Evolutionary conservation across 2,329 filamentous ascomycete species (phyloP), one percentile per base, ranked within the genome.

Genomic region (Cytospora chrysosperma): DNA sequence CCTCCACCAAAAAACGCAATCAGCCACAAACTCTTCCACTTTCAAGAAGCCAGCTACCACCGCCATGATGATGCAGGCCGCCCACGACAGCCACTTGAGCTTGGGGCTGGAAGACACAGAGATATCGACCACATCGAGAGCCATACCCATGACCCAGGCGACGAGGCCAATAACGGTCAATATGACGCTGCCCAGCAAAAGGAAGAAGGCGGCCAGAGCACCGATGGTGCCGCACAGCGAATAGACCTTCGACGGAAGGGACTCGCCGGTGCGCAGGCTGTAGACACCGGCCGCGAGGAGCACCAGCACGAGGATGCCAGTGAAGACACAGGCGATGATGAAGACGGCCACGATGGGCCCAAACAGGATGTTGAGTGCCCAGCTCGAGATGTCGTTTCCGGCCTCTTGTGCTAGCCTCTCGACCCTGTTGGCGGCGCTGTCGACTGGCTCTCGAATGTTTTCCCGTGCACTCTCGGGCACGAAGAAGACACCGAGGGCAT

Each of bases 61-160:
- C 15, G 49, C 53, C 61, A 63, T 63, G 24, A 63, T 50, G 15
- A 58, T 24, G 17, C 59, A 65, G 9, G 64, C 64, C 1, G 64
- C 64, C 64, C 64, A 65, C 15, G 64, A 65, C 49, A 65, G 54
- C 64, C 64, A 65, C 61, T 65, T 65, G 43, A 65, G 64, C 56
- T 51, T 27, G 3, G 61, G 54, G 32, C 64, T 58, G n/a, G 64
- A 63, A n/a, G 49, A 37, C 10, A 65, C 53, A n/a, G 56, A 54
- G 34, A 65, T 65, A 4, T 62, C 64, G 26, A 63, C 57, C 4
- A 65, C 64, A 28, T 56, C 56, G 4, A 49, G 61, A 12, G 47
- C 61, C 7, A 63, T 53, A 12, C 61, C 64, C 7, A 65, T 49
- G 4, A 65, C 43, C 8, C 54, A 65, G 7, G 61, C 64, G 6